phyloP scores from a whole-genome alignment of 441 rosid genomes.

The Corymbia calophylla region DNA sequence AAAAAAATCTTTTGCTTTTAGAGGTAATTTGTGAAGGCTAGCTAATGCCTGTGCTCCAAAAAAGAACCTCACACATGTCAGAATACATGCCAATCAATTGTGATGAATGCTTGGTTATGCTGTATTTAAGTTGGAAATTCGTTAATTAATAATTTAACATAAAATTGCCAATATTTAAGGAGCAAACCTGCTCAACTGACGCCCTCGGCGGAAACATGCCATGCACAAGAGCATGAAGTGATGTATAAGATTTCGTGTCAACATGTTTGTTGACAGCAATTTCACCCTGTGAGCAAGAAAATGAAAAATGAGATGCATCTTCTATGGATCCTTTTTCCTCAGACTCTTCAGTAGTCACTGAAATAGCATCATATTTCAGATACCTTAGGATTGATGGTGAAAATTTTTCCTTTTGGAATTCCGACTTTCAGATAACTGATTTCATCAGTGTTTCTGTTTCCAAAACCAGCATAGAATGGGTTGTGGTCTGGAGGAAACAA shows the following conservation, averaged over 20 bases:
- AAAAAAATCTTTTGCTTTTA: neutral
- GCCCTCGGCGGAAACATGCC: slow-evolving; percentile 70
- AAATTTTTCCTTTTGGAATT: slow-evolving; percentile 89
- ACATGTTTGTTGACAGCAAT: slow-evolving; percentile 78
- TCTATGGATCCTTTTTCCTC: neutral
- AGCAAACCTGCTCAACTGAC: slow-evolving; percentile 61
- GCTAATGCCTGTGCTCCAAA: neutral
- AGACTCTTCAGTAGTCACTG: neutral
- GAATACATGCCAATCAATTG: neutral
- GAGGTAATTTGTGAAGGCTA: neutral
- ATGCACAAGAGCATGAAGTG: slow-evolving; percentile 79
- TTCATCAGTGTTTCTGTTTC: slow-evolving; percentile 97
- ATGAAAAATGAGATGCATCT: neutral
- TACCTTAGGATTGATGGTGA: slow-evolving; percentile 97
- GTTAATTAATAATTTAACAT: neutral
- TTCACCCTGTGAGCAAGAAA: slow-evolving; percentile 58
- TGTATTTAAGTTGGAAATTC: neutral
- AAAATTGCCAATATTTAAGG: neutral
- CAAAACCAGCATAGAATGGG: slow-evolving; percentile 99
- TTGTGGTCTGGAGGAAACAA: slow-evolving; percentile 83
- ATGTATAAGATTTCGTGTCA: slow-evolving; percentile 72
- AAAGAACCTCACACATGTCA: neutral
- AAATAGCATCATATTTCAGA: neutral
- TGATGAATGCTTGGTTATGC: neutral
- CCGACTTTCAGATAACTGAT: slow-evolving; percentile 97